Evolutionary conservation across 306 rosid genomes (phyloP), one percentile per base, ranked within the genome.

Genomic region (Acacia melanoxylon): DNA sequence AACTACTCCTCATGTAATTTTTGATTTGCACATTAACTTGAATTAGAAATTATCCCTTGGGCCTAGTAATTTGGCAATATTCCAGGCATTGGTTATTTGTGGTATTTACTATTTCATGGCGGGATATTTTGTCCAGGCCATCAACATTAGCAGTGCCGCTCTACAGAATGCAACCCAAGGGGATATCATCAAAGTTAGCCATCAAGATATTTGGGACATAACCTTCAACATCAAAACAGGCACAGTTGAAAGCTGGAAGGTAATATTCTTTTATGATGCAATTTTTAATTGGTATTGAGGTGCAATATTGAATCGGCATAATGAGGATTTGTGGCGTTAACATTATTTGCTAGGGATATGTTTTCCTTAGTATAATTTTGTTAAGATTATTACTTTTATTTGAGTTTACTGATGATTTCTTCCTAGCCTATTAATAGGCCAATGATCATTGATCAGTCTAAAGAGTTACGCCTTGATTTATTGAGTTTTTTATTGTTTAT

Each of bases 171-270:
- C 92, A 87, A 79, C 73, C 74, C 49, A 68, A n/a, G 97, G 91
- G 73, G 92, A 93, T 75, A 76, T 73, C 45, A 86, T 91, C 67
- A 87, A 75, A 88, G 85, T 93, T 46, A 80, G 88, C 80, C 88
- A 83, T 77, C 89, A 83, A 72, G 88, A 86, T 80, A 67, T 74
- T 31, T 93, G 98, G 99, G 98, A 95, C 85, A 85, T 95, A 61
- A 66, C 84, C 62, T 82, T 95, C 75, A 89, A 87, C 89, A 70
- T 75, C 73, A 89, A 86, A 91, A 92, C 88, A 1, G 98, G 99
- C 80, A 83, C 85, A 72, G 45, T 95, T 72, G 93, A 93, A 83
- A 87, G 92, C 92, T 95, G 97, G 98, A 92, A 92, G 97, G 99
- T 95, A 93, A 54, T 46, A 45, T 15, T n/a, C 65, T 45, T 46